Base-by-base conservation (phyloP, 1,139 yeast genomes). In the Ogataea hybrid region DNA sequence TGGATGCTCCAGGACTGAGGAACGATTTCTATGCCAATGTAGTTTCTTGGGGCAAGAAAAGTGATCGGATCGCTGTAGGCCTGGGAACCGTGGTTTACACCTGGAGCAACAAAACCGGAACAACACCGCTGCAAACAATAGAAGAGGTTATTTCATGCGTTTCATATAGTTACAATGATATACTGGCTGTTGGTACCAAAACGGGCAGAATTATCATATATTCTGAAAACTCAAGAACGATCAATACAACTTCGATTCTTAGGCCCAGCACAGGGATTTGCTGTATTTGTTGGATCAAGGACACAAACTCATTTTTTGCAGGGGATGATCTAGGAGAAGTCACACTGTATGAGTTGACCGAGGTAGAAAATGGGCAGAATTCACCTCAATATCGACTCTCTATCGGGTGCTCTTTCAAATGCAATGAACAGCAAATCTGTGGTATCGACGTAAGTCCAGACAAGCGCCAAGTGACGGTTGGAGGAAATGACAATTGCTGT, bases 11-110 rank as follows among this genome's bases (percentile, higher is more conserved):
- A 0, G 80, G 81, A 0, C 63, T 89, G 39, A 68, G 84, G 45
- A 84, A 87, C 57, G 96, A 89, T 59, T 89, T 81, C 59, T 89
- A 89, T 62, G 75, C 88, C 1, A 85, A 86, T 55, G 67, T 85
- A 37, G 75, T 88, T 0, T 76, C 90, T 9, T 88, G 96, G 95
- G 80, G 90, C 0, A 59, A 61, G 3, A 57, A 57, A 20, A 64
- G 77, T 1, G 72, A 72, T 21, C 69, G 69, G 25, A 67, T 88
- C 0, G 84, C 84, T 0, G 90, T 88, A 1, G 97, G 92, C 0
- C 63, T 88, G 28, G 81, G 80, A 0, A 57, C 67, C 2, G 67
- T 72, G 6, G 84, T 80, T 0, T 85, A 77, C 57, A 57, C 81
- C 25, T 89, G 96, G 96, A 71, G 77, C 6, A 76, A 74, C 29